Percentiles rank a stretch among this genome's conserved stretches.
phyloP scores from a whole-genome alignment of 2,329 filamentous ascomycete species.

The Triangularia setosa region DNA sequence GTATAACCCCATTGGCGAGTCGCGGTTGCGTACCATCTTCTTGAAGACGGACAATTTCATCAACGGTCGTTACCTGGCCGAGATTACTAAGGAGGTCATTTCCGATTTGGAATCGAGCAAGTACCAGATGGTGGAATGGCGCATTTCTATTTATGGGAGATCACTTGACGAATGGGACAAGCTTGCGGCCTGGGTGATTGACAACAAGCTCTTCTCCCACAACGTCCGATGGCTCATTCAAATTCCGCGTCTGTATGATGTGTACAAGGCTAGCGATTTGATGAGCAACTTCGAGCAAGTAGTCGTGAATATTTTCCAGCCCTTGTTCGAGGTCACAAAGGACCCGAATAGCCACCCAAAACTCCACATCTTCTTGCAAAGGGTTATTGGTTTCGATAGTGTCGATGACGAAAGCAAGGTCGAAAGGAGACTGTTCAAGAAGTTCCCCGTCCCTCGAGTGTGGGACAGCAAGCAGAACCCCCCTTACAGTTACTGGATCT shows the following conservation, averaged over 20 bases:
- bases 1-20: constrained; percentile 96
- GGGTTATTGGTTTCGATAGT: constrained; percentile 94
- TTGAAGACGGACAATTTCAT: constrained; percentile 98
- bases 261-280: constrained; percentile 84
- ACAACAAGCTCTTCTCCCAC: constrained; percentile 96
- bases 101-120: constrained; percentile 97
- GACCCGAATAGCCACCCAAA: constrained; percentile 85
- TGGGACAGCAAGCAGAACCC: constrained; percentile 95
- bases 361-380: constrained; percentile 87
- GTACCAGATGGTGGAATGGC: constrained; percentile 99
- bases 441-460: constrained; percentile 83
- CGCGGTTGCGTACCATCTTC: constrained; percentile 93
- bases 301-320: constrained; percentile 86
- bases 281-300: constrained; percentile 91
- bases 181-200: constrained; percentile 91
- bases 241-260: constrained; percentile 88
- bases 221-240: constrained; percentile 98
- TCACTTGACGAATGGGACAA: constrained; percentile 96
- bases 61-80: constrained; percentile 88
- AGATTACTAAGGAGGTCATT: constrained; percentile 98
- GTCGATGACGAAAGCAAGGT: constrained; percentile 98
- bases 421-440: constrained; percentile 88
- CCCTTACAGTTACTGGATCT: constrained; percentile 98
- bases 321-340: constrained; percentile 89
- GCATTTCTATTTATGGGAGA: constrained; percentile 93